Percentiles rank a stretch among this genome's conserved stretches.
Evolutionary conservation across 768 basidiomycete species (phyloP).

Genomic region (Rubroboletus satanas): DNA sequence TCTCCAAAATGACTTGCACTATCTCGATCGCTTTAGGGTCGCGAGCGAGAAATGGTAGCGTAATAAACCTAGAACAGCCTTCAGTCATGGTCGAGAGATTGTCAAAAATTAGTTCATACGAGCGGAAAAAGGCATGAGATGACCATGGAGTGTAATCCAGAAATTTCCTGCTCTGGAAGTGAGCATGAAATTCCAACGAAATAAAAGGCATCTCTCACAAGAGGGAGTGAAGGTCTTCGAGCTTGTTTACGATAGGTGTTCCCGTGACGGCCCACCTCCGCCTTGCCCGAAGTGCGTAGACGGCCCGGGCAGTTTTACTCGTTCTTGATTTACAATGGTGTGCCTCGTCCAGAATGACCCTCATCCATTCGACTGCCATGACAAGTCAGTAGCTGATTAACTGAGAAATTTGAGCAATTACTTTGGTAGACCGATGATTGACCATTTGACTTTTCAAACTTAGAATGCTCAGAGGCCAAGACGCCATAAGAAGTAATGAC

Average conservation of each 20-base stretch:
- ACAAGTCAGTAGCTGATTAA: constrained; percentile 5
- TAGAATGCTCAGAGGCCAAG: constrained; percentile 82
- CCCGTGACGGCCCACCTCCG: constrained; percentile 92
- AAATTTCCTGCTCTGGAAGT: constrained; percentile 55
- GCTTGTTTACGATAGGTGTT: constrained; percentile 92
- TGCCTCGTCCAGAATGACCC: constrained; percentile 88
- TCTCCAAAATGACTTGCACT: constrained; percentile 91
- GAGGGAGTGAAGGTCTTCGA: constrained; percentile 89
- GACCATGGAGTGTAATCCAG: constrained; percentile 79
- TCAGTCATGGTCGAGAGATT: background rate
- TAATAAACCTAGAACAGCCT: constrained; percentile 64
- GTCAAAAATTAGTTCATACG: constrained; percentile 42
- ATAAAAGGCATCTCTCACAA: constrained; percentile 46
- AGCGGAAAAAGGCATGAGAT: constrained; percentile 83
- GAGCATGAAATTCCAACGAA: constrained; percentile 38
- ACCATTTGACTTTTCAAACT: constrained; percentile 50
- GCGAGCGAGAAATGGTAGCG: constrained; percentile 83
- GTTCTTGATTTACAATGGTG: constrained; percentile 90
- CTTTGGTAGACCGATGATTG: constrained; percentile 70
- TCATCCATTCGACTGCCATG: constrained; percentile 67
- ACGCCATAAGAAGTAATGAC: constrained; percentile 92
- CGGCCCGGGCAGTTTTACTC: constrained; percentile 85
- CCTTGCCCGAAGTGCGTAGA: constrained; percentile 75
- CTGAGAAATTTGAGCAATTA: constrained; percentile 29
- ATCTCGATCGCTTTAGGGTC: constrained; percentile 93